Conservation (phyloP, 164 flowering plant genomes). For the Protea cynaroides region DNA sequence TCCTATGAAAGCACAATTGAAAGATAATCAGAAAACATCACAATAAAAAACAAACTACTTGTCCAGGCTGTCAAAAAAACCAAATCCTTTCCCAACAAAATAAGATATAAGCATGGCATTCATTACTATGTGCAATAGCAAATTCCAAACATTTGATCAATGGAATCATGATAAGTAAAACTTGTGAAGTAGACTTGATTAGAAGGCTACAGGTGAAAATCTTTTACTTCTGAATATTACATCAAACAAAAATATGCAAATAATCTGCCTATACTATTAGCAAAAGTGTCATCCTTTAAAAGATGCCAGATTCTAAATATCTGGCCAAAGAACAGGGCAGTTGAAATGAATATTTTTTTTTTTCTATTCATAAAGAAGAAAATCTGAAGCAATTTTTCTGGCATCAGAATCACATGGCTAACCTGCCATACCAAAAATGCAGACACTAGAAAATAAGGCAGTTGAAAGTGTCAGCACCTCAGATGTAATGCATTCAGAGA, state of each 20-base stretch:
- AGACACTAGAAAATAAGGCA: background rate
- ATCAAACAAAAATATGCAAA: no score
- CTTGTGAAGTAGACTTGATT: no score
- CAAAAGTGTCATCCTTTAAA: no score
- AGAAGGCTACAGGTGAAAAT: no score
- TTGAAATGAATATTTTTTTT: no score
- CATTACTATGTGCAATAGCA: background rate
- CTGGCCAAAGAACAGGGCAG: no score
- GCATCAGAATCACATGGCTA: background rate
- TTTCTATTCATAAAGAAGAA: no score
- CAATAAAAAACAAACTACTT: background rate
- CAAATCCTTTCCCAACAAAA: background rate
- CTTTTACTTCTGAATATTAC: no score
- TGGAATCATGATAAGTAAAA: background rate
- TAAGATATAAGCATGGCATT: background rate
- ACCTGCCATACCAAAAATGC: background rate
- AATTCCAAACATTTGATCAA: background rate
- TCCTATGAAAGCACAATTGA: slow-evolving; percentile 43
- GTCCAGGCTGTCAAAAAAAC: background rate
- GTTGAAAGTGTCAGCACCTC: slow-evolving; percentile 47
- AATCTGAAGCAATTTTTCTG: no score
- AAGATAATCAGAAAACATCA: background rate
- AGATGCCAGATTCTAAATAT: no score
- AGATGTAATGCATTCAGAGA: slow-evolving; percentile 96
- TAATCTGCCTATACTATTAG: no score